Percentiles rank a stretch among this genome's conserved stretches.
Evolutionary conservation across 805 yeast genomes (phyloP).

Genomic region (Candida glaebosa): DNA sequence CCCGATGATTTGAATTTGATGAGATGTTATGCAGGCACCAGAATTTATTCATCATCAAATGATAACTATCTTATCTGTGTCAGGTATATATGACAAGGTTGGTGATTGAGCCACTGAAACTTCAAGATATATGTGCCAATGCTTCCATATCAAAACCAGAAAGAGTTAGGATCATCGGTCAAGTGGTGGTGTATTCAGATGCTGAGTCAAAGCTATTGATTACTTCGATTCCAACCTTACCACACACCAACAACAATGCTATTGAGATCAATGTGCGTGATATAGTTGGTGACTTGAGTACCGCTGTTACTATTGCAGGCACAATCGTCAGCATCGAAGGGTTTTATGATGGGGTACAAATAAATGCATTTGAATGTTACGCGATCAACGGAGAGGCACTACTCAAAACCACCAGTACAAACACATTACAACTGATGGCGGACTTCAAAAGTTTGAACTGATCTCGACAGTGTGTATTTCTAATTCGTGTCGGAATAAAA

Average conservation of each 20-base stretch:
- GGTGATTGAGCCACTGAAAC: conserved; percentile 23
- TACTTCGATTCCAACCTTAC: conserved; percentile 4
- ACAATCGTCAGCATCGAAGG: conserved; percentile 27
- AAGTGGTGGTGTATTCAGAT: conserved; percentile 19
- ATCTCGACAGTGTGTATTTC: no score
- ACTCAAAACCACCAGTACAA: conserved; percentile 1
- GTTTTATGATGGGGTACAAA: conserved; percentile 24
- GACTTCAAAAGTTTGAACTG: conserved; percentile 2
- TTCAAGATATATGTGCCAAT: conserved; percentile 18
- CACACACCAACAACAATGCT: background rate
- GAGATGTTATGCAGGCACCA: no score
- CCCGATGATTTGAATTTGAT: no score
- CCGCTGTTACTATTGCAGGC: conserved; percentile 17
- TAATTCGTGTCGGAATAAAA: no score
- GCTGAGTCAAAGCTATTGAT: conserved; percentile 12
- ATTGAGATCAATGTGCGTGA: conserved; percentile 10
- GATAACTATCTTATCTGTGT: no score
- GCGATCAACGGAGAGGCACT: conserved; percentile 12
- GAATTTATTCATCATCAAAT: no score
- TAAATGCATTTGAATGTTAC: conserved; percentile 22
- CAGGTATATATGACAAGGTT: conserved; percentile 35
- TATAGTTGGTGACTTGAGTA: conserved; percentile 8
- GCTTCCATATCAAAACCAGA: conserved; percentile 19
- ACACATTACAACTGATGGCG: conserved; percentile 6
- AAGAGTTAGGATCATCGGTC: conserved; percentile 27